Conservation (phyloP, 1,284 basidiomycete genomes). For the Malassezia obtusa region DNA sequence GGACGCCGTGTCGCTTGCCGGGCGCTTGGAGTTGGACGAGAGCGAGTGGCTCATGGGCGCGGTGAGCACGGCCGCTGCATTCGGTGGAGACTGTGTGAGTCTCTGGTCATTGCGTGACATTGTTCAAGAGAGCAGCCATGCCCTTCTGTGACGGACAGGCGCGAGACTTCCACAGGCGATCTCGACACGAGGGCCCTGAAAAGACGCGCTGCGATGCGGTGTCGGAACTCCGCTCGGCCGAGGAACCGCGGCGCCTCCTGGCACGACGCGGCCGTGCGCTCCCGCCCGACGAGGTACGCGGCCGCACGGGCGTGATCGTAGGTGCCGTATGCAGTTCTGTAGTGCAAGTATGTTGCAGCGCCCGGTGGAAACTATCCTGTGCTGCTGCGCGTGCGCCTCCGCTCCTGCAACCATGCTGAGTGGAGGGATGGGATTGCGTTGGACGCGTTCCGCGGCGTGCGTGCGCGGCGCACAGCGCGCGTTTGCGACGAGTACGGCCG, state of each 20-base stretch:
- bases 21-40: not conserved
- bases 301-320: too few species aligned
- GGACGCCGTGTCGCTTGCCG: slow-evolving; percentile 1
- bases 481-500: not conserved
- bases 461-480: not conserved
- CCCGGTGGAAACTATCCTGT: too few species aligned
- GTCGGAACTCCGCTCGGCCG: not conserved
- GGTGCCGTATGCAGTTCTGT: too few species aligned
- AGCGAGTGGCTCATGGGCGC: not conserved
- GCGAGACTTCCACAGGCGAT: too few species aligned
- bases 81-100: not conserved
- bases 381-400: too few species aligned
- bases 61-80: not conserved
- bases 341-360: too few species aligned
- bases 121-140: not conserved
- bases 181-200: too few species aligned
- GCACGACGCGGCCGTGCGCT: too few species aligned
- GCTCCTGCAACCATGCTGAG: not conserved
- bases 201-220: too few species aligned
- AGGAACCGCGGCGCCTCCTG: too few species aligned
- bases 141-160: not conserved
- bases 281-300: too few species aligned
- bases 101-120: slow-evolving; percentile 7
- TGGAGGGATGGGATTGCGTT: not conserved
- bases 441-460: not conserved